These are phyloP conservation scores for Bonia amplexicaulis DNA, from an alignment of 176 grass and related monocot species.

Conservation along the genomic window DNA sequence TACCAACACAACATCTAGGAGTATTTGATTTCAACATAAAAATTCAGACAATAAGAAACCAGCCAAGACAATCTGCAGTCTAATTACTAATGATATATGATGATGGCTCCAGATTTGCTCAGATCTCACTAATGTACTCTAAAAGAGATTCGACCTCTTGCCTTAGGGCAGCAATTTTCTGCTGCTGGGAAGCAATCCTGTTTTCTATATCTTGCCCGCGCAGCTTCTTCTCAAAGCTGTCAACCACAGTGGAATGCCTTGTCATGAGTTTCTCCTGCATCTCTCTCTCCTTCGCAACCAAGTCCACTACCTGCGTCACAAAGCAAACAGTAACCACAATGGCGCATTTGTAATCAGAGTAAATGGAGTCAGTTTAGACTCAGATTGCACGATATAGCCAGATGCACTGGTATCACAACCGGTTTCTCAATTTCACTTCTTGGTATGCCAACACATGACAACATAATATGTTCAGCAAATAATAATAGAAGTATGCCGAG, in stretches of 20 bases:
- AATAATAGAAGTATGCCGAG: not conserved
- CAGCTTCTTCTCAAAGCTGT: slow-evolving; percentile 93
- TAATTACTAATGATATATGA: slow-evolving; percentile 21
- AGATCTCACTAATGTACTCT: slow-evolving; percentile 78
- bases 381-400: not conserved
- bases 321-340: not conserved
- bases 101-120: not conserved
- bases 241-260: slow-evolving; percentile 83
- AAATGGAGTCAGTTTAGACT: not conserved
- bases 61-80: not conserved
- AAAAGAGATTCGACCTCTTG: slow-evolving; percentile 76
- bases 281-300: slow-evolving; percentile 79
- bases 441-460: not conserved
- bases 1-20: slow-evolving; percentile 13
- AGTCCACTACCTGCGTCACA: slow-evolving; percentile 60
- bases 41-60: not conserved
- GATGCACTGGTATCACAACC: not conserved
- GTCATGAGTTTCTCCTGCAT: slow-evolving; percentile 88
- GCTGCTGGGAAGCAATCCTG: slow-evolving; percentile 72
- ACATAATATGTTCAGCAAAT: not conserved
- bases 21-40: not conserved
- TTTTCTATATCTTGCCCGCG: slow-evolving; percentile 79
- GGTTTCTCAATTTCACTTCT: not conserved
- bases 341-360: not conserved
- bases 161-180: slow-evolving; percentile 66